Conservation (phyloP, 2,329 filamentous ascomycete species). For the Pseudogymnoascus sp. region DNA sequence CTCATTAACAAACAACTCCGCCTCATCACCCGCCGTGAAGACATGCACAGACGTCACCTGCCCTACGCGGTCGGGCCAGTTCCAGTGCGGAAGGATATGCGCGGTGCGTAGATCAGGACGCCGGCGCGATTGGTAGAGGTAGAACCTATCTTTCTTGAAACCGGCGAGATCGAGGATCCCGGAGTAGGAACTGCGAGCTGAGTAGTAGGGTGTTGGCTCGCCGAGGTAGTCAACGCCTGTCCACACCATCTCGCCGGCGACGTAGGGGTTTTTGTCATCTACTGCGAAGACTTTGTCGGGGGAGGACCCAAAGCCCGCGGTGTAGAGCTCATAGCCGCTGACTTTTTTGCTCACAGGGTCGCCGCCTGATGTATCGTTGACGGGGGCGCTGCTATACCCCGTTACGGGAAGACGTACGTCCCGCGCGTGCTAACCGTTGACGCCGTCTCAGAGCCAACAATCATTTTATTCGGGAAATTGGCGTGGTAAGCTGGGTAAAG, state of each 20-base stretch:
- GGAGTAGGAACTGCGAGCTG: slow-evolving; percentile 43
- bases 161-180: slow-evolving; percentile 40
- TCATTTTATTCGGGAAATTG: slow-evolving; percentile 38
- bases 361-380: slow-evolving; percentile 32
- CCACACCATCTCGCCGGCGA: slow-evolving; percentile 47
- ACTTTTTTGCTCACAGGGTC: slow-evolving; percentile 32
- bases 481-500: slow-evolving; percentile 36
- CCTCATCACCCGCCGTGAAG: slow-evolving; percentile 42
- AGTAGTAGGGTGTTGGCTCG: slow-evolving; percentile 39
- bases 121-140: slow-evolving; percentile 47
- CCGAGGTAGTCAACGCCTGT: slow-evolving; percentile 42
- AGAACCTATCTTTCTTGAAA: slow-evolving; percentile 39
- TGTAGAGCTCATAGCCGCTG: slow-evolving; percentile 44
- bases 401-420: slow-evolving; percentile 46
- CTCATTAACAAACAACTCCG: slow-evolving; percentile 46
- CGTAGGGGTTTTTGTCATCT: slow-evolving; percentile 40
- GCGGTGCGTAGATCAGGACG: slow-evolving; percentile 37
- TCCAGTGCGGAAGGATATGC: slow-evolving; percentile 49
- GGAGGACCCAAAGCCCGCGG: slow-evolving; percentile 37
- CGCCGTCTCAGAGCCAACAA: slow-evolving; percentile 36
- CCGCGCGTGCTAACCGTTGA: slow-evolving; percentile 41
- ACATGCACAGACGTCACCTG: slow-evolving; percentile 45
- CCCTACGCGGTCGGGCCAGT: slow-evolving; percentile 40
- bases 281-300: slow-evolving; percentile 44
- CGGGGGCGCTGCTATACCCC: slow-evolving; percentile 28